phyloP scores from a whole-genome alignment of 805 yeast genomes.

The Starmerella sirachaensis region DNA sequence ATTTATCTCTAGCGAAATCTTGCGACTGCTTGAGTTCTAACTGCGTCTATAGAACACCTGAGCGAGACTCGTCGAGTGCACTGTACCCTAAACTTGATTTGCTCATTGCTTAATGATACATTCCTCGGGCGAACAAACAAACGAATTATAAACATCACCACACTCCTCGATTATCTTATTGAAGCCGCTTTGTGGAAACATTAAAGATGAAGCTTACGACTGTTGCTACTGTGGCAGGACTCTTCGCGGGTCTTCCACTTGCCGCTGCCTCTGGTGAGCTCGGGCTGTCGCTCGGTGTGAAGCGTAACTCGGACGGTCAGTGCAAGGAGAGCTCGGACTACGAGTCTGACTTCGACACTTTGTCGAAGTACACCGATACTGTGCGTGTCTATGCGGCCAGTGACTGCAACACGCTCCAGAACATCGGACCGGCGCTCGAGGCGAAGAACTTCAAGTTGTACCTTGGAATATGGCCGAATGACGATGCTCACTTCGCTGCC shows the following conservation, averaged over 20 bases:
- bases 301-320: conserved; percentile 50
- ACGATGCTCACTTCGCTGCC: conserved; percentile 58
- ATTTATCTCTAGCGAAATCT: too few species aligned
- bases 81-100: too few species aligned
- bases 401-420: conserved; percentile 83
- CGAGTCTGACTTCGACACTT: conserved; percentile 48
- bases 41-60: too few species aligned
- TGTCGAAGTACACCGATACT: conserved; percentile 47
- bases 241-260: conserved; percentile 35
- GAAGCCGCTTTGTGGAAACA: too few species aligned
- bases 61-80: too few species aligned
- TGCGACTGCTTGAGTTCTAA: too few species aligned
- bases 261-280: conserved; percentile 50
- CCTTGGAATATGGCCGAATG: conserved; percentile 91
- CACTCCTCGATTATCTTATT: background rate
- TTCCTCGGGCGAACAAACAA: background rate
- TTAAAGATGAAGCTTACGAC: conserved; percentile 28
- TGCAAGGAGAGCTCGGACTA: conserved; percentile 70
- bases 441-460: conserved; percentile 61
- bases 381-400: conserved; percentile 84
- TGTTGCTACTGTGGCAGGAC: conserved; percentile 34
- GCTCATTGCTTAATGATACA: too few species aligned
- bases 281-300: conserved; percentile 79
- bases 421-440: conserved; percentile 78
- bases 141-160: conserved; percentile 3